A percentile compares a stretch with the other conserved stretches of the same genome.
Conservation (phyloP, 352 stramenopile species). For the Phytophthora hibernalis region DNA sequence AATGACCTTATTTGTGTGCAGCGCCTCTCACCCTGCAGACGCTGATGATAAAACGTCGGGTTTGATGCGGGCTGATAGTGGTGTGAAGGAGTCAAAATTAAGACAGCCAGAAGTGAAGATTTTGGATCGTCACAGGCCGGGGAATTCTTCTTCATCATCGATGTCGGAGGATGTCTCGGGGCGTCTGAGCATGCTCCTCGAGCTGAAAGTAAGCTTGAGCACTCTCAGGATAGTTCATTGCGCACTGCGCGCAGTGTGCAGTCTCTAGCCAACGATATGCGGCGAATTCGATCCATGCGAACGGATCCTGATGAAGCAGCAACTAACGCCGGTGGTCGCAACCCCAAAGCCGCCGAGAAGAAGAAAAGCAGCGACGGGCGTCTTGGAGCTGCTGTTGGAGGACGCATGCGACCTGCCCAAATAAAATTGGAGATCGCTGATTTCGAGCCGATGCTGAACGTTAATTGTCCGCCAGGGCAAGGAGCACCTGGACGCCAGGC, state of each 20-base stretch:
- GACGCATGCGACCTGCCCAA: constrained; percentile 50
- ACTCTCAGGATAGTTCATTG: constrained; percentile 34
- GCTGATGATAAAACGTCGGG: constrained; percentile 23
- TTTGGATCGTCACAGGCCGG: constrained; percentile 45
- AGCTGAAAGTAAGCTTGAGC: constrained; percentile 55
- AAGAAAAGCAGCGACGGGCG: constrained; percentile 45
- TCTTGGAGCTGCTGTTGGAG: constrained; percentile 9
- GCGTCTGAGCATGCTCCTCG: constrained; percentile 20
- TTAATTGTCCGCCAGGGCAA: constrained; percentile 11
- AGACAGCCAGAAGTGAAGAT: constrained; percentile 74
- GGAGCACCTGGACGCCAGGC: constrained; percentile 42
- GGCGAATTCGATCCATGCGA: constrained; percentile 71
- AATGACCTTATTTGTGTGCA: constrained; percentile 11
- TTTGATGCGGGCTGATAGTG: constrained; percentile 12
- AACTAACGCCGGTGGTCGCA: constrained; percentile 39
- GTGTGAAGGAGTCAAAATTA: constrained; percentile 76
- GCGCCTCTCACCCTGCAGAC: constrained; percentile 28
- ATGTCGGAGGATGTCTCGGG: constrained; percentile 29
- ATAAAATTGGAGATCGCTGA: constrained; percentile 82
- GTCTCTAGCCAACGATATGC: constrained; percentile 82
- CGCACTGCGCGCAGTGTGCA: constrained; percentile 82
- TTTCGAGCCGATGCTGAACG: constrained; percentile 35
- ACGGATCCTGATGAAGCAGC: constrained; percentile 32
- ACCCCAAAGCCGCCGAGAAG: constrained; percentile 53
- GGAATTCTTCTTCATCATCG: constrained; percentile 21